Evolutionary conservation across 345 rosid genomes (phyloP), one percentile per base, ranked within the genome.

Genomic region (Citrus reticulata): DNA sequence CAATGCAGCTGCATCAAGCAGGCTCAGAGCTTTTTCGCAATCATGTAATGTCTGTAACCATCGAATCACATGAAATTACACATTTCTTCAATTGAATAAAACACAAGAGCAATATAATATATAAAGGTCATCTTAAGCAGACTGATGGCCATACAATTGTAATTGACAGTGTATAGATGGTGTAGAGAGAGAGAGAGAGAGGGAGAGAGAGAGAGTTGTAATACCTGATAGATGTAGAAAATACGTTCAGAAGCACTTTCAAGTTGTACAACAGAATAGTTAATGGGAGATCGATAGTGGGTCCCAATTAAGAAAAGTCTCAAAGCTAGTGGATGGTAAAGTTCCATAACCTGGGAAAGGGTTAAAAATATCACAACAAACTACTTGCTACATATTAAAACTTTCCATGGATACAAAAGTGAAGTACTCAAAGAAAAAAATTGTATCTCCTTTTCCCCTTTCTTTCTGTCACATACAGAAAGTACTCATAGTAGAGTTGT

Each of bases 231-330:
- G 24, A 95, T 90, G 88, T 96, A 96, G 85, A 88, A 96, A 64
- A 90, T 81, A 77, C 99, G 97, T 57, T 96, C 99, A 1, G 98
- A 96, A 85, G 99, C 97, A 86, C 90, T 89, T 88, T 94, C 99
- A 34, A 96, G 97, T 77, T 85, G 95, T 59, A 84, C 78, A 80
- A 86, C 91, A 20, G 99, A 91, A 77, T 92, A 96, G 83, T 96
- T 94, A 84, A 96, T 87, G 32, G 98, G 97, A 80, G 99, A 96
- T 73, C 98, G 89, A 81, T 96, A 93, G 77, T 96, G 98, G 79
- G 98, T 93, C 65, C 95, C 92, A 80, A 96, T 85, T 83, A 96
- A 87, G 86, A 93, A 96, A 70, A 93, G 90, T 71, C 97, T 89
- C 84, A 96, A 81, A 77, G 98, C 94, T 49, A 92, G 86, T 59